Base-by-base conservation (phyloP, 495 filamentous ascomycete species). In the Penicillium ochrochloron region DNA sequence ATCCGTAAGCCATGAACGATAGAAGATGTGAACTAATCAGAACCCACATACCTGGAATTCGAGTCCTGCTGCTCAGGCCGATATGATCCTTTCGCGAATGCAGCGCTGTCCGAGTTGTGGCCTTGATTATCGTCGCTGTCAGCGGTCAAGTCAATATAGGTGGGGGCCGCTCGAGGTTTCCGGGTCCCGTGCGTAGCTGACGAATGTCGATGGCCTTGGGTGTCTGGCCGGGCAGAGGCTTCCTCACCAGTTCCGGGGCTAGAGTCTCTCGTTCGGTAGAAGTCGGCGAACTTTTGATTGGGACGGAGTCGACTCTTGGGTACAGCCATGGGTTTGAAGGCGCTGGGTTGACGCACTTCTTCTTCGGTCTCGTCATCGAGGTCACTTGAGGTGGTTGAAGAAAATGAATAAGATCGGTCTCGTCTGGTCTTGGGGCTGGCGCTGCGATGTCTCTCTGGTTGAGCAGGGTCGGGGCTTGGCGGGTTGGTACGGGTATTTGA, bases 341-440 rank as follows among this genome's bases (percentile, higher is more conserved):
- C 14, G 35, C 63, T 66, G 9, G 59, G 59, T 25, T 64, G 65
- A 33, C 61, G 54, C 15, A 66, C 62, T 34, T 66, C 57, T 23
- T 73, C 71, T n/a, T 70, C 62, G 7, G 66, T 66, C 11, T 72
- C 72, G 29, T 75, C 76, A 17, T 75, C 75, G 10, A 63, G 48
- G 15, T 74, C 79, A 65, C 78, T 82, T 0, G 78, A 77, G 42
- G 76, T 82, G 37, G 76, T 81, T 19, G 77, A 75, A 1, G 75
- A 78, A 11, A 63, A 63, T 3, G 73, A 73, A 41, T 74, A 75
- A 23, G 65, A 68, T 14, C 62, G 60, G 52, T 66, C 62, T 9
- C 67, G 59, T 62, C 72, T 75, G 12, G 73, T 52, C 33, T 76
- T 76, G 11, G 80, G 79, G 41, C 79, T 82, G 42, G 73, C 76